phyloP scores from a whole-genome alignment of 78 protist species.

The Mantamonas sphyraenae region DNA sequence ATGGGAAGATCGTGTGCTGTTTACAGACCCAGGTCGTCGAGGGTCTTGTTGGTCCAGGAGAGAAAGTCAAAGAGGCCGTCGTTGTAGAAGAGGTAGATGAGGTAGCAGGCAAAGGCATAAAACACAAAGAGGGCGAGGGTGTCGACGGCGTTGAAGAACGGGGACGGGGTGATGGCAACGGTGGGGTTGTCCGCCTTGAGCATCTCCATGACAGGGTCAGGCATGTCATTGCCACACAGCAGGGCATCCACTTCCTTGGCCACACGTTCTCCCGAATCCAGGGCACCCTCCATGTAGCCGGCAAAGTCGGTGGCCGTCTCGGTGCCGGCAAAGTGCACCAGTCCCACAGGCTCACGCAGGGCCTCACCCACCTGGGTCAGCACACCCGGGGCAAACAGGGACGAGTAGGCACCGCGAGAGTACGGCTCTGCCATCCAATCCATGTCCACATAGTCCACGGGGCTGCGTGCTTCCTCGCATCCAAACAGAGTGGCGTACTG shows the following conservation, averaged over 20 bases:
- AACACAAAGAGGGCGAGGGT: no score
- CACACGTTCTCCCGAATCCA: slow-evolving; percentile 14
- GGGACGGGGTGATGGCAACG: no score
- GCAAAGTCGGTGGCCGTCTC: slow-evolving; percentile 54
- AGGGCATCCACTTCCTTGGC: slow-evolving; percentile 17
- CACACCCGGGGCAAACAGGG: slow-evolving; percentile 1
- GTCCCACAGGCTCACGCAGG: slow-evolving; percentile 33
- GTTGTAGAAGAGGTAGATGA: no score
- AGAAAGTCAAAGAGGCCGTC: no score
- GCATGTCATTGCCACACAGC: no score
- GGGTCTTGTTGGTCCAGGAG: no score
- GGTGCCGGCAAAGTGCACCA: slow-evolving; percentile 61
- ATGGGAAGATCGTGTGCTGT: no score
- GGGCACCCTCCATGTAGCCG: slow-evolving; percentile 41
- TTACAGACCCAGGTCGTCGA: no score
- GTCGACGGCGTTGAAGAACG: no score
- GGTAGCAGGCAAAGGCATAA: no score
- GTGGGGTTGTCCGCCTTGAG: no score
- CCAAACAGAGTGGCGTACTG: not conserved
- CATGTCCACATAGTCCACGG: slow-evolving; percentile 8
- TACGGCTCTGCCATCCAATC: slow-evolving; percentile 9
- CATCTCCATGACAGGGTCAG: no score
- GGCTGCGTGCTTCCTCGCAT: not conserved
- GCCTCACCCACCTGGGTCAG: slow-evolving; percentile 11
- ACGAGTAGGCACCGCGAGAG: not conserved